Evolutionary conservation across 495 filamentous ascomycete species (phyloP).

Genomic region (Paragyromitra xinjiangensis): DNA sequence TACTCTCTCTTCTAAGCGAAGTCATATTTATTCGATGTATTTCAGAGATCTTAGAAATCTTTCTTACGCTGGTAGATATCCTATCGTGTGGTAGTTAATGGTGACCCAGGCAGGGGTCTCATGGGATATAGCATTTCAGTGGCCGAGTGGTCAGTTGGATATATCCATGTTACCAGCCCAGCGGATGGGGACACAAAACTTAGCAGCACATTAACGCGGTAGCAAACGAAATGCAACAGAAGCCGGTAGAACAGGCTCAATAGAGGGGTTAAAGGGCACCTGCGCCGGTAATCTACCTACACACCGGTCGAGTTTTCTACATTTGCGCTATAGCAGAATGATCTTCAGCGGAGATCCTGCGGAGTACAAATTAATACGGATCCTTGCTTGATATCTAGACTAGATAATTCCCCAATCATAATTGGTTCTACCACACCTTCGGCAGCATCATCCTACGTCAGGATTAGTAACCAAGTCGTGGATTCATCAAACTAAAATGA

Average conservation of each 20-base stretch:
- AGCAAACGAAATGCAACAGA: neutral
- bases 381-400: neutral
- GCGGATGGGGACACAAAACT: neutral
- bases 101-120: neutral
- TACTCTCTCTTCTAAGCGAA: neutral
- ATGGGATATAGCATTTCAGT: neutral
- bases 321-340: neutral
- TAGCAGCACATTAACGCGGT: neutral
- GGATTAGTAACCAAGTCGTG: neutral
- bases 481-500: neutral
- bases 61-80: neutral
- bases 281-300: neutral
- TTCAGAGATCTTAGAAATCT: neutral
- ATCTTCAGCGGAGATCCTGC: neutral
- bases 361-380: neutral
- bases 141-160: neutral
- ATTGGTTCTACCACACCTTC: neutral
- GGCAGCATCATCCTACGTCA: neutral
- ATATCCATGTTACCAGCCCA: neutral
- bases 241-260: neutral
- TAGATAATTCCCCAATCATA: neutral
- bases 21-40: neutral
- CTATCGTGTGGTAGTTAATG: neutral
- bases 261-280: neutral
- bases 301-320: neutral